Evolutionary conservation across 768 basidiomycete genomes (phyloP), one percentile per base, ranked within the genome.

Genomic region (Trametes maxima): DNA sequence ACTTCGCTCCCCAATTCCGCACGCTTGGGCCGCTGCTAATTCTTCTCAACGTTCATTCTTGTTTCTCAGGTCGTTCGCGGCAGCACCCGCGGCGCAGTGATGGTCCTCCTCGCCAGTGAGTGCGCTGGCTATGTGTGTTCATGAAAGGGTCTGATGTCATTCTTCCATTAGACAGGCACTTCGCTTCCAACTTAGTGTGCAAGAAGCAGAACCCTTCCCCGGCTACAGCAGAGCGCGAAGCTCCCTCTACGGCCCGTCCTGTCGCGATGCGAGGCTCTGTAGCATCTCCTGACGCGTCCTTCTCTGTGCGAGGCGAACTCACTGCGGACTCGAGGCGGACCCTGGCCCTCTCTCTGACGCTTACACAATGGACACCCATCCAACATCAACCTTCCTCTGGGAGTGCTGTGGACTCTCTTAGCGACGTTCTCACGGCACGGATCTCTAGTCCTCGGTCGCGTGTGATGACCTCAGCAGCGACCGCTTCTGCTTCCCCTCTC

Each of bases 41-140:
- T 16, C 48, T 21, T 35, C 35, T 28, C 46, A 33, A 33, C 46
- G 22, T 36, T 39, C 47, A 14, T 25, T 51, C 39, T 36, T 36
- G 53, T 19, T 19, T 39, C 53, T 44, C 43, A 28, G 28, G 46
- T 47, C 37, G n/a, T 24, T 24, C 19, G 21, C 52, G 46, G 54
- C 40, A 47, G 24, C 39, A 48, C 17, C 44, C 52, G 50, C 45
- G 6, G 37, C 40, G 47, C 57, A 42, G 46, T 36, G 22, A 64
- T 64, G 57, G 57, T 64, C 58, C 21, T 64, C 25, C 57, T 55
- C 16, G 62, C 57, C 2, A 55, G 62, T 64, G 44, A 59, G 57
- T 59, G 35, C 17, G 11, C 40, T 52, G 33, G 47, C 53, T 46
- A 36, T 44, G 25, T 17, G 8, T 33, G 43, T 43, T 47, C 36